Percentiles rank a stretch among this genome's conserved stretches.
These are phyloP conservation scores for Ganoderma sinense DNA, from an alignment of 1,284 basidiomycete genomes.

Conservation along the genomic window DNA sequence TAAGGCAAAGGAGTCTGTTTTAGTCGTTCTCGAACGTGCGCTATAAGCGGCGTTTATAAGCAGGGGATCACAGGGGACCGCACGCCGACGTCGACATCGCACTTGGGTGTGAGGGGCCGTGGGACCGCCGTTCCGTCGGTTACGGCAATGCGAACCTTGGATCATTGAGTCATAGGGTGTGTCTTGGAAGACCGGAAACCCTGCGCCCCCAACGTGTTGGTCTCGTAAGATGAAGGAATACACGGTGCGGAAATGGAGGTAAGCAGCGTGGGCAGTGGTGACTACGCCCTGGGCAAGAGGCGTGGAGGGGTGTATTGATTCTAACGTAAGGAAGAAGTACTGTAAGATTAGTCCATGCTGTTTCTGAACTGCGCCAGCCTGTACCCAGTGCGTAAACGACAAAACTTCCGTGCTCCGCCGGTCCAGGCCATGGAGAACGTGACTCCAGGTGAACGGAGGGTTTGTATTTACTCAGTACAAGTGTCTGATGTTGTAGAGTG, in stretches of 20 bases:
- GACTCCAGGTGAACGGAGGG: neutral
- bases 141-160: slow-evolving; percentile 12
- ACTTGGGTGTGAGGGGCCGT: slow-evolving; percentile 5
- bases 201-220: neutral
- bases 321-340: slow-evolving; percentile 5
- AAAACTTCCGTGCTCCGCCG: neutral
- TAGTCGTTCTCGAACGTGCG: slow-evolving; percentile 2
- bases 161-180: neutral
- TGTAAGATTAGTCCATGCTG: neutral
- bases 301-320: slow-evolving; percentile 7
- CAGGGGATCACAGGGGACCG: neutral
- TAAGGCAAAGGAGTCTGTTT: slow-evolving; percentile 5
- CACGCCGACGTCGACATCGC: slow-evolving; percentile 2
- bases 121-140: slow-evolving; percentile 3
- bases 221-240: slow-evolving; percentile 6
- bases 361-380: neutral
- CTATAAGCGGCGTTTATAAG: slow-evolving; percentile 12
- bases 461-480: neutral
- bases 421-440: neutral
- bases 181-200: neutral
- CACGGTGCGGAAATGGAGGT: neutral
- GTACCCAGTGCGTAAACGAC: neutral
- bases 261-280: neutral
- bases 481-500: neutral
- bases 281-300: neutral